Evolutionary conservation across 306 rosid species (phyloP), one percentile per base, ranked within the genome.

Genomic region (Prunus dulcis): DNA sequence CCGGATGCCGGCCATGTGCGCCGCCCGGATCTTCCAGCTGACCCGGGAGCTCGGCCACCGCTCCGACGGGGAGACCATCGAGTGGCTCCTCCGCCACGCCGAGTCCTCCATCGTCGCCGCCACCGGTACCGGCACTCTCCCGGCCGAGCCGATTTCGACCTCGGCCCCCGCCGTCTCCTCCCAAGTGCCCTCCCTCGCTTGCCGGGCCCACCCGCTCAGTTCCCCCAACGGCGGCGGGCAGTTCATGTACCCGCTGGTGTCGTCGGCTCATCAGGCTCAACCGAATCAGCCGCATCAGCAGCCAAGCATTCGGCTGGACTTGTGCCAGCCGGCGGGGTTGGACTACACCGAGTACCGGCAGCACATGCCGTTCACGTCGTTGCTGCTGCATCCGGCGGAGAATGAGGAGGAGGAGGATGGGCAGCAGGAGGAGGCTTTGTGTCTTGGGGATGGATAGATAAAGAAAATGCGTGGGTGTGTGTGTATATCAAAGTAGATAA

Each of bases 21-120:
- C 98, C 27, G 97, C 98, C 2, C 79, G 97, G 11, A 90, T 95
- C 41, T 95, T 92, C 85, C 97, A 95, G 83, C 90, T 95, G 15
- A 92, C 98, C 0, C 91, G 98, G 19, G 97, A 95, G 80, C 92
- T 95, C 13, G 93, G 97, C 52, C 98, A 95, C 84, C 96, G 98
- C 27, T 92, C 97, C 79, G 98, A 95, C 81, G 98, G 97, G 28
- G 95, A 94, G 84, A 94, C 97, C 13, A 92, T 94, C 61, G 93
- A 94, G 89, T 94, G 98, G 98, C 92, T 94, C 14, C 93, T 94
- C 63, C 93, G 96, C 14, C 91, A 92, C 28, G 96, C 98, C 5
- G 97, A 95, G 69, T 89, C 93, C 12, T 88, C 97, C 19, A 92
- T 95, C 64, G 82, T 92, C 28, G 92, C 96, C 11, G 96, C 91